Conservation (phyloP, 2,329 filamentous ascomycete genomes). For the Trichoderma sp. region DNA sequence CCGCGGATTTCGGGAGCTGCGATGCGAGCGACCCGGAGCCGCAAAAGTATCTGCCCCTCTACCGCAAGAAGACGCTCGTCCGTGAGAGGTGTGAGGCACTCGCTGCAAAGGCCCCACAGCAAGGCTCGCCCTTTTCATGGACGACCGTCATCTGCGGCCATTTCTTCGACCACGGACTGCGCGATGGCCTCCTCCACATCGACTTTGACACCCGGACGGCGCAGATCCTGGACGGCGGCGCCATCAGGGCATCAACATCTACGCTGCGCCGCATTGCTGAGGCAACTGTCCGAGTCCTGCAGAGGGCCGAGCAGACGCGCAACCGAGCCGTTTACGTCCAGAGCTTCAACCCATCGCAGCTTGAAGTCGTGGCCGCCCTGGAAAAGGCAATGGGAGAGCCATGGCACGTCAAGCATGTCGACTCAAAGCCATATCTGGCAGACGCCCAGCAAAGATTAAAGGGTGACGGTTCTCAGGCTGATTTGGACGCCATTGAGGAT, state of each 20-base stretch:
- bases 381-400: slow-evolving; percentile 53
- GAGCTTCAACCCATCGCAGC: slow-evolving; percentile 51
- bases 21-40: slow-evolving; percentile 42
- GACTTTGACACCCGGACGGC: slow-evolving; percentile 46
- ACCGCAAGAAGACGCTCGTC: slow-evolving; percentile 40
- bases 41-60: slow-evolving; percentile 37
- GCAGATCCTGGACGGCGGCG: slow-evolving; percentile 55
- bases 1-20: slow-evolving; percentile 56
- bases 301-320: slow-evolving; percentile 51
- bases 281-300: slow-evolving; percentile 52
- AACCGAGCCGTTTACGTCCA: slow-evolving; percentile 54
- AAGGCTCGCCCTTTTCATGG: slow-evolving; percentile 50
- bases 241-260: slow-evolving; percentile 50
- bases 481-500: slow-evolving; percentile 41
- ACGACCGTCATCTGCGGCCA: slow-evolving; percentile 47
- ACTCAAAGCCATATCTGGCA: slow-evolving; percentile 44
- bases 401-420: slow-evolving; percentile 37
- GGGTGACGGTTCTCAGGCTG: slow-evolving; percentile 40
- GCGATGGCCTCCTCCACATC: slow-evolving; percentile 43
- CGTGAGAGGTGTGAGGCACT: slow-evolving; percentile 37
- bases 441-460: slow-evolving; percentile 43
- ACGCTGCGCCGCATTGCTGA: slow-evolving; percentile 52
- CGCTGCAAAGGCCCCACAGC: slow-evolving; percentile 34
- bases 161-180: slow-evolving; percentile 51
- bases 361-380: slow-evolving; percentile 48